These are phyloP conservation scores for Alectoria sarmentosa DNA, from an alignment of 495 filamentous ascomycete genomes.

Conservation along the genomic window DNA sequence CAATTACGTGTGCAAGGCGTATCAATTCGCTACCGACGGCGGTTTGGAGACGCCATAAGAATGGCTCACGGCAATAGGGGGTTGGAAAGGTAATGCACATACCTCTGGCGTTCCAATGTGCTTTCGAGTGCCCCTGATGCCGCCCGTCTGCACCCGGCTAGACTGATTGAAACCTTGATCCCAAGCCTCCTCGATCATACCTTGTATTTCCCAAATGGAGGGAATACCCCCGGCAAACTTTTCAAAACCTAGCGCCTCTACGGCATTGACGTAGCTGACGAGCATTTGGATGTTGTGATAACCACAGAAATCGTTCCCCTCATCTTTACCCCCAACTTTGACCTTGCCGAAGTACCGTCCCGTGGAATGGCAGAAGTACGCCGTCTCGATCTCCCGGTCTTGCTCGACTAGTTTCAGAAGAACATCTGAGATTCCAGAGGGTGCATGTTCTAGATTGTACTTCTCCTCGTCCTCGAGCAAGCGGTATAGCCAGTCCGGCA, in stretches of 20 bases:
- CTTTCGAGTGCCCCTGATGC: conserved; percentile 76
- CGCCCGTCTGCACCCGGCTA: conserved; percentile 75
- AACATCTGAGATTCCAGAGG: not conserved
- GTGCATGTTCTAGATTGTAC: conserved; percentile 30
- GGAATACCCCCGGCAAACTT: conserved; percentile 42
- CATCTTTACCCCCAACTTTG: not conserved
- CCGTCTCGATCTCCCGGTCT: not conserved
- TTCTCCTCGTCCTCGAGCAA: conserved; percentile 57
- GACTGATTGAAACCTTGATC: conserved; percentile 69
- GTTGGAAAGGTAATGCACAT: conserved; percentile 15
- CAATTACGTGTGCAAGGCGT: not conserved
- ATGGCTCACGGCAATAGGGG: not conserved
- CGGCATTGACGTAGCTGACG: not conserved
- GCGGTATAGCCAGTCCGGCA: conserved; percentile 69
- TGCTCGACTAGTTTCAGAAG: not conserved
- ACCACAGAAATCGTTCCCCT: not conserved
- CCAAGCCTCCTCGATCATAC: conserved; percentile 83
- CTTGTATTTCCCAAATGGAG: conserved; percentile 72
- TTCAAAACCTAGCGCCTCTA: not conserved
- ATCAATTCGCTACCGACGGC: not conserved
- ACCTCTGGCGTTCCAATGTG: conserved; percentile 94
- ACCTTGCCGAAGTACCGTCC: not conserved
- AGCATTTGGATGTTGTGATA: conserved; percentile 5
- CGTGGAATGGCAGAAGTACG: not conserved
- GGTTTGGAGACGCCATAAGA: not conserved